Evolutionary conservation across 176 grass and related monocot species (phyloP), one percentile per base, ranked within the genome.

Genomic region (Alopecurus myosuroides): DNA sequence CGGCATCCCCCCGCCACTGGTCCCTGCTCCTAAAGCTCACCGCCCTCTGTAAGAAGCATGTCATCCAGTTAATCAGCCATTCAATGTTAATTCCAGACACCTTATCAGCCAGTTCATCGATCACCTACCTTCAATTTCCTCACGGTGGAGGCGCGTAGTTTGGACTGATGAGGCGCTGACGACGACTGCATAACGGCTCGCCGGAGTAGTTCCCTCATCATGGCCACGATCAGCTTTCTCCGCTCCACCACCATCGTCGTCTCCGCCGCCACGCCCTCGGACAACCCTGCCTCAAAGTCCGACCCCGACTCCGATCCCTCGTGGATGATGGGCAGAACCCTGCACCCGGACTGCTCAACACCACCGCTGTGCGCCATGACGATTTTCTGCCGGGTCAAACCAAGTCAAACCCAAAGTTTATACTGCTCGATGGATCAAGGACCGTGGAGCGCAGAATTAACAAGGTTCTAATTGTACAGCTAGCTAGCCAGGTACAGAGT

Each of bases 161-260:
- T 85, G 62, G 35, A 58, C 49, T 36, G 74, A 0, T 74, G 37
- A 29, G 33, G 0, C 1, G 10, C 4, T 2, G 66, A 22, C 0
- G 76, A 71, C 52, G 70, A 77, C 84, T 68, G 66, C 15, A 22
- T 30, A 15, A 77, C 66, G 9, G 84, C 84, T 2, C 67, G 84
- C 17, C 41, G 34, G 67, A 86, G 77, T 6, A 86, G 84, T 53
- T 80, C 77, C 77, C 84, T 68, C 84, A 86, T 86, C 67, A 77
- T 50, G 3, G 40, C 42, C 20, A 80, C 53, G 40, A 86, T 51
- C n/a, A 31, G 67, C 77, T 46, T 80, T 31, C 77, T 80, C 22
- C 84, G 84, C 39, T 86, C 84, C 0, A 14, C 40, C 61, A 2
- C 17, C 20, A 22, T 10, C n/a, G 7, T 23, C 49, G 9, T 49